Conservation (phyloP, 345 rosid species). For the Populus davidiana region DNA sequence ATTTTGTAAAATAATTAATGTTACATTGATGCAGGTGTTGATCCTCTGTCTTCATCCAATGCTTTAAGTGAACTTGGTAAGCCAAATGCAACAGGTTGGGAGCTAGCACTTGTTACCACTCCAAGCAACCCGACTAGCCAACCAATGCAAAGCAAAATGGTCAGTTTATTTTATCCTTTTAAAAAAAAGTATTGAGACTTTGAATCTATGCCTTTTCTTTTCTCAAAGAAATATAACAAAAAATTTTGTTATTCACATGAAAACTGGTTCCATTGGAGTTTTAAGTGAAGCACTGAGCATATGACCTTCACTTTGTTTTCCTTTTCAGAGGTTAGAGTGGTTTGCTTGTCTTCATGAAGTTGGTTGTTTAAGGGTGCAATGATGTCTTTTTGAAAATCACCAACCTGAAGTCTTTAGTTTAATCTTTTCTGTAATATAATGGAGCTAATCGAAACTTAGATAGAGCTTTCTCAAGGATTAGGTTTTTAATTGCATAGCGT, state of each 20-base stretch:
- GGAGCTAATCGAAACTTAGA: neutral
- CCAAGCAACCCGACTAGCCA: slow-evolving; percentile 48
- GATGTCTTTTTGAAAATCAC: neutral
- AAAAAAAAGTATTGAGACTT: neutral
- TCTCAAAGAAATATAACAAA: neutral
- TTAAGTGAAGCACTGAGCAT: neutral
- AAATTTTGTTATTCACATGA: neutral
- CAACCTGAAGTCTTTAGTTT: neutral
- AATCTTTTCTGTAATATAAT: neutral
- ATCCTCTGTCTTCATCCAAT: slow-evolving; percentile 35
- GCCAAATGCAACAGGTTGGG: slow-evolving; percentile 76
- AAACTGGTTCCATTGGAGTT: neutral
- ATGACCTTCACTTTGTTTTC: neutral
- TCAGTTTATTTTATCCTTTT: slow-evolving; percentile 24
- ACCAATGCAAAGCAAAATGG: slow-evolving; percentile 46
- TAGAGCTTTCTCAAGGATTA: neutral
- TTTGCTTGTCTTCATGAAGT: neutral
- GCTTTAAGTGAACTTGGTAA: slow-evolving; percentile 46
- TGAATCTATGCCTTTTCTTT: neutral
- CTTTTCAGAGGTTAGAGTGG: neutral
- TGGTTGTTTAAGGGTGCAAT: neutral
- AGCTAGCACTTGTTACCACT: slow-evolving; percentile 81
- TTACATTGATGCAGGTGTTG: slow-evolving; percentile 37
- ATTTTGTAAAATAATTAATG: neutral
- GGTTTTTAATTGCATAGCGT: neutral